phyloP scores from a whole-genome alignment of 495 filamentous ascomycete genomes.

The Tuber melanosporum region DNA sequence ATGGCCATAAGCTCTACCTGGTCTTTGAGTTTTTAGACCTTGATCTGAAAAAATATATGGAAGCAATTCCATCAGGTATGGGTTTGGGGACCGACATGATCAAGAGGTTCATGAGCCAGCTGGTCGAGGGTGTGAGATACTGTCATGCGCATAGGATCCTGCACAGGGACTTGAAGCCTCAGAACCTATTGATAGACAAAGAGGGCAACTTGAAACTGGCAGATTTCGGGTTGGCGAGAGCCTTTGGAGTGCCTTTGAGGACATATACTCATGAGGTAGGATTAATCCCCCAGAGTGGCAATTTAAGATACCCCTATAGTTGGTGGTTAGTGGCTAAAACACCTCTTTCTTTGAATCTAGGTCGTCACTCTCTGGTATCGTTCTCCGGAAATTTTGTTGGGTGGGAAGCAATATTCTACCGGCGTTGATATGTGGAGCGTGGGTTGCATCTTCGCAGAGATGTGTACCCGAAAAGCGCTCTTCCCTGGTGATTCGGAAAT shows the following conservation, averaged over 20 bases:
- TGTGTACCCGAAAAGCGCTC: slow-evolving; percentile 95
- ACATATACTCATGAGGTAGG: slow-evolving; percentile 93
- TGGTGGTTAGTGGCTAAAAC: not conserved
- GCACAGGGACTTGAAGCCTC: slow-evolving; percentile 94
- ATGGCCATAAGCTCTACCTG: slow-evolving; percentile 92
- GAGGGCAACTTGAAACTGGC: slow-evolving; percentile 96
- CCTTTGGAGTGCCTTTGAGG: slow-evolving; percentile 90
- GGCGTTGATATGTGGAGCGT: slow-evolving; percentile 99
- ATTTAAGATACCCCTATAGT: not conserved
- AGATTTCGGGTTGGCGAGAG: slow-evolving; percentile 93
- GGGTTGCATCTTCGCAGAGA: slow-evolving; percentile 98
- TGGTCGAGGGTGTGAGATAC: slow-evolving; percentile 84
- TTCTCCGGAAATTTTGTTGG: slow-evolving; percentile 93
- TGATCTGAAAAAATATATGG: slow-evolving; percentile 98
- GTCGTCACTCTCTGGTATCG: slow-evolving; percentile 99
- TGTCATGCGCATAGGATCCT: slow-evolving; percentile 93
- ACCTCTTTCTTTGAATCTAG: slow-evolving; percentile 42
- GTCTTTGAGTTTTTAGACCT: slow-evolving; percentile 92
- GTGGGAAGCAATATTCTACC: slow-evolving; percentile 94
- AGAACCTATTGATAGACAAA: slow-evolving; percentile 90
- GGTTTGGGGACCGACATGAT: slow-evolving; percentile 87
- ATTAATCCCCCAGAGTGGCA: not conserved
- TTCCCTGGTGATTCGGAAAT: slow-evolving; percentile 99
- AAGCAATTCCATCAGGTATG: slow-evolving; percentile 79
- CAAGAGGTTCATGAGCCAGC: slow-evolving; percentile 95